Conservation (phyloP, 2,329 filamentous ascomycete species). For the Trichoderma aggressivum region DNA sequence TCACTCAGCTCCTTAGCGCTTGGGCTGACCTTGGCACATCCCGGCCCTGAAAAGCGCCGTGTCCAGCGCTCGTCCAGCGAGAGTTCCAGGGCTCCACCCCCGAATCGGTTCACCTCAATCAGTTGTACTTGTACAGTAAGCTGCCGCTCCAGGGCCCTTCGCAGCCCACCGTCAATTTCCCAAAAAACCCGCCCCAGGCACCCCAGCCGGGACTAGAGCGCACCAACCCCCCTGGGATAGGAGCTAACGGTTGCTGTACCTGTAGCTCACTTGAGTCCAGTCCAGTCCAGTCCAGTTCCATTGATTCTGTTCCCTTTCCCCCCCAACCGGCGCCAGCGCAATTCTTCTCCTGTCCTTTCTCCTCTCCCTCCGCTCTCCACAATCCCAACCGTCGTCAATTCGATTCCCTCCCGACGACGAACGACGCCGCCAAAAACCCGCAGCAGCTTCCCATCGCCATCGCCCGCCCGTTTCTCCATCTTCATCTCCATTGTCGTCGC, state of each 20-base stretch:
- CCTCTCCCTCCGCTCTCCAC: conserved; percentile 35
- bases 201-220: conserved; percentile 16
- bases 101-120: no score
- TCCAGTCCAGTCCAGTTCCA: no score
- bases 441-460: conserved; percentile 7
- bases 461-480: conserved; percentile 20
- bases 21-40: no score
- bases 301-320: not conserved
- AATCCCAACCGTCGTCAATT: conserved; percentile 28
- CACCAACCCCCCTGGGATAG: conserved; percentile 24
- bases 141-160: not conserved
- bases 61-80: no score
- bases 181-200: conserved; percentile 8
- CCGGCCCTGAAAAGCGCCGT: no score
- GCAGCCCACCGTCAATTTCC: conserved; percentile 15
- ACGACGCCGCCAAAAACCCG: conserved; percentile 16
- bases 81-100: no score
- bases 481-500: conserved; percentile 7
- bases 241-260: conserved; percentile 14
- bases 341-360: conserved; percentile 24
- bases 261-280: conserved; percentile 28
- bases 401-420: conserved; percentile 28
- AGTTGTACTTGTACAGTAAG: not conserved
- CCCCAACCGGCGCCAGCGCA: conserved; percentile 17
- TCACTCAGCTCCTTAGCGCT: no score